Base-by-base conservation (phyloP, 768 basidiomycete genomes). In the Termitomyces sp. region DNA sequence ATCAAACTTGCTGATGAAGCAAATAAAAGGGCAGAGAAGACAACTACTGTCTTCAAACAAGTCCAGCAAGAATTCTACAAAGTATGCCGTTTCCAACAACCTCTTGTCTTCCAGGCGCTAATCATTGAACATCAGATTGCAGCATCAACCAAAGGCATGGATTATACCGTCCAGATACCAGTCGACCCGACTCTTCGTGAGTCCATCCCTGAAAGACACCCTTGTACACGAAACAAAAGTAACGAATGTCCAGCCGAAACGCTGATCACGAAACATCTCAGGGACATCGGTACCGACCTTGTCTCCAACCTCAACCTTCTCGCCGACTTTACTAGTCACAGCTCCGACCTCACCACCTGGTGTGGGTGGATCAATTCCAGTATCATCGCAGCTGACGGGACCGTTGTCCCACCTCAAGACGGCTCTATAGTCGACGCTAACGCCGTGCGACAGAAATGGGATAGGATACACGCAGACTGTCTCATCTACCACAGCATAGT, bases 291-390 rank as follows among this genome's bases (percentile, higher is more conserved):
- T 6, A 64, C 66, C 12, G 73, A 72, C 55, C 73, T 77, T 20
- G 73, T 75, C 20, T 74, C 72, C 11, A 77, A 76, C 55, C 65
- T 76, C 20, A 69, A 63, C 47, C 68, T 76, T 33, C 67, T 77
- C 44, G 63, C 67, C 33, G 69, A 74, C 11, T 74, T 75, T 58
- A 65, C 72, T 27, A 65, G 65, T 15, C 65, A 66, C 34, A 61
- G 63, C 22, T 61, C 67, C 0, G 64, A 70, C 18, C 62, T 75
- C 18, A 60, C 67, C 4, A 61, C 66, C 4, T 77, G 76, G 75
- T 76, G 74, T 65, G 55, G 58, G 6, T 69, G 62, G 60, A 66
- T 74, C 31, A 69, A 69, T 24, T 54, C 59, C 22, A 50, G 61
- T 18, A 54, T 65, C 16, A 50, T 47, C 16, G 48, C 58, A 22